Base-by-base conservation (phyloP, 164 flowering plant genomes). In the Magnolia sinica region DNA sequence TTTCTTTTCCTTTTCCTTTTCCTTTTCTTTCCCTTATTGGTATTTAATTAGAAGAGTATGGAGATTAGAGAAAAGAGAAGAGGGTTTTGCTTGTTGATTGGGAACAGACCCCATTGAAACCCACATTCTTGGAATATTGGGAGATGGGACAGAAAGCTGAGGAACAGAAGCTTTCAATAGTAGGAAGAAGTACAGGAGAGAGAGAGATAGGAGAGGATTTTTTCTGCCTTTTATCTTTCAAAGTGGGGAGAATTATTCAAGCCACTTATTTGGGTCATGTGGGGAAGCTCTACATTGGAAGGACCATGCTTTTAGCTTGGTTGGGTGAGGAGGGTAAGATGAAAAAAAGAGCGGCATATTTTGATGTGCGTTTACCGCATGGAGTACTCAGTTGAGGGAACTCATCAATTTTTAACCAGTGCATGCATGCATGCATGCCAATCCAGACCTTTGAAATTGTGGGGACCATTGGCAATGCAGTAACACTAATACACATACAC, bases 121-220 rank as follows among this genome's bases (percentile, higher is more conserved):
- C 87, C 89, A 85, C 84, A 87, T 85, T 91, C 86, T 78, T 83
- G 81, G 90, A 84, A 84, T 87, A 81, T 84, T 82, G 81, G 83
- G 80, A 86, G 95, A 91, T 86, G 89, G 88, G 97, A 91, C 95
- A 92, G 91, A 92, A 92, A 92, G 95, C 82, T 84, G 85, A 89
- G 91, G 89, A 91, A 91, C 92, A 89, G 91, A 88, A 91, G 90
- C 83, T 85, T 82, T 82, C 72, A 85, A 91, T 85, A 90, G 94
- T 90, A 71, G 11, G 77, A 76, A 76, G 78, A 85, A 85, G 88
- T 85, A 85, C 79, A 73, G 55, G 27, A 52, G 14, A 16, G 14
- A 9, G 59, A 55, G 59, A 55, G 61, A 55, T 19, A 70, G 55
- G 59, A 52, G 10, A 14, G 61, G 61, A 0, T 11, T 9, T 8